These are phyloP conservation scores for Catenaria anguillulae DNA, from an alignment of 371 early-diverging fungal species.

Conservation along the genomic window DNA sequence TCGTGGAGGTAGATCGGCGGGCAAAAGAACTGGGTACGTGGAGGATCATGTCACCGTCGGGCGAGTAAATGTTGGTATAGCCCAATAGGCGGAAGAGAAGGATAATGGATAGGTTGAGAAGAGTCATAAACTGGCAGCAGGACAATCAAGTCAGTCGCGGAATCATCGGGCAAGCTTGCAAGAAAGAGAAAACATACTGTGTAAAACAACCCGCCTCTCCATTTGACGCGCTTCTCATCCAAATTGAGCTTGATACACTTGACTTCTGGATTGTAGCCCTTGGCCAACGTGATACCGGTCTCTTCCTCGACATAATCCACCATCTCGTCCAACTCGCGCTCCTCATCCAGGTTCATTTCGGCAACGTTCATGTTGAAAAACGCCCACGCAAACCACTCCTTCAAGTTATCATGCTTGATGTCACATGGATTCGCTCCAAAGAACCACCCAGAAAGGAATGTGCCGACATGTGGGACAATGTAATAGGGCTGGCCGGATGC, in stretches of 20 bases:
- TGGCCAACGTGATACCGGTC: neutral
- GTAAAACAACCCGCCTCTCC: constrained; percentile 1
- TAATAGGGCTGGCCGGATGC: neutral
- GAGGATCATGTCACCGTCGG: neutral
- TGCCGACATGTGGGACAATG: constrained; percentile 1
- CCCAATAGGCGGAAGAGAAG: neutral
- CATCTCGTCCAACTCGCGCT: neutral
- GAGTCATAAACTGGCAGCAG: neutral
- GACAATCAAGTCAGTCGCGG: too few relatives aligned
- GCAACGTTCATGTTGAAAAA: neutral
- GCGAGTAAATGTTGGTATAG: neutral
- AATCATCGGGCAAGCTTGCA: neutral
- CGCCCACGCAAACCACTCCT: constrained; percentile 6
- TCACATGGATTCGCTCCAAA: constrained; percentile 7
- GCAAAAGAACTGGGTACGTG: neutral
- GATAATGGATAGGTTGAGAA: neutral
- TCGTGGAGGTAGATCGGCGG: neutral
- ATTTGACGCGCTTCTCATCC: neutral
- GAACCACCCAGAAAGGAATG: constrained; percentile 7
- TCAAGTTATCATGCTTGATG: neutral
- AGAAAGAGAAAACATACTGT: neutral
- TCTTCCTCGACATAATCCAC: neutral
- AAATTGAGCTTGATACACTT: constrained; percentile 7
- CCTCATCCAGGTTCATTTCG: neutral
- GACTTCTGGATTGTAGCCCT: neutral